Evolutionary conservation across 371 early-diverging fungal species (phyloP).

Genomic region (Homolaphlyctis polyrhiza): DNA sequence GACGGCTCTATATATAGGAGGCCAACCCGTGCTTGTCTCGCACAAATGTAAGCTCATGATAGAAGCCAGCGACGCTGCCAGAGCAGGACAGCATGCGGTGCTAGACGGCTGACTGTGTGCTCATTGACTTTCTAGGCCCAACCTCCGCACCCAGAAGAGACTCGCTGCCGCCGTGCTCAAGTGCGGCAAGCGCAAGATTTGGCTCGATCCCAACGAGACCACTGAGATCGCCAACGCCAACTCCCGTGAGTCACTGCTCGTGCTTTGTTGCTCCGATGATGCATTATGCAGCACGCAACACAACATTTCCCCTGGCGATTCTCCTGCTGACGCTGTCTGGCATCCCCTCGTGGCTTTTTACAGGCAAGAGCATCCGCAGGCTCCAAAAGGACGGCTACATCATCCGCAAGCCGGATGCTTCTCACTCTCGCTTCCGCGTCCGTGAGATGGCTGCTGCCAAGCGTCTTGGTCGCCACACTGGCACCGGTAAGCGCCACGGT

Average conservation of each 20-base stretch:
- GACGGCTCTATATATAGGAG: too few species aligned
- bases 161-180: slow-evolving; percentile 97
- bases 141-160: slow-evolving; percentile 77
- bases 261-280: background rate
- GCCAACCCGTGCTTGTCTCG: too few species aligned
- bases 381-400: slow-evolving; percentile 97
- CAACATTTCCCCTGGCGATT: background rate
- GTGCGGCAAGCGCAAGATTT: slow-evolving; percentile 99
- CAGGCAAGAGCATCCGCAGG: slow-evolving; percentile 95
- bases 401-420: slow-evolving; percentile 92
- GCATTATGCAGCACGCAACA: background rate
- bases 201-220: slow-evolving; percentile 99
- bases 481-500: slow-evolving; percentile 97
- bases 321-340: background rate
- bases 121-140: slow-evolving; percentile 25
- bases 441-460: slow-evolving; percentile 92
- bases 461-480: slow-evolving; percentile 98
- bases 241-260: slow-evolving; percentile 77
- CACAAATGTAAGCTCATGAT: too few species aligned
- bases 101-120: too few species aligned
- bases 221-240: slow-evolving; percentile 95
- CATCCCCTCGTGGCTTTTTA: background rate
- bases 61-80: too few species aligned
- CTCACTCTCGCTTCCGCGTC: slow-evolving; percentile 95
- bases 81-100: too few species aligned